phyloP scores from a whole-genome alignment of 768 basidiomycete genomes.

The Dacryopinax primogenitus region DNA sequence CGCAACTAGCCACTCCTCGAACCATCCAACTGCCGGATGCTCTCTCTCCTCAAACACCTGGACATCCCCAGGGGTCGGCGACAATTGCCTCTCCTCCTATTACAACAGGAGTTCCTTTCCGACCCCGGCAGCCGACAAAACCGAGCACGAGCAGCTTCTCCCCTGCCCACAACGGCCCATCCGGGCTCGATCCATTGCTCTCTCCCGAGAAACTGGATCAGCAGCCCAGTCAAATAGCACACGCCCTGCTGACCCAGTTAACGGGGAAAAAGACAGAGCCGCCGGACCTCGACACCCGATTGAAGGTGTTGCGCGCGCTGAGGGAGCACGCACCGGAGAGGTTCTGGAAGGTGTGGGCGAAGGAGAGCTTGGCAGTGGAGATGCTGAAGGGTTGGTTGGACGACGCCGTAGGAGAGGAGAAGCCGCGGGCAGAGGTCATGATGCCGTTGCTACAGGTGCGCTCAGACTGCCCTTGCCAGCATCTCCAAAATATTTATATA shows the following conservation, averaged over 20 bases:
- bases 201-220: slow-evolving; percentile 29
- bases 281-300: slow-evolving; percentile 48
- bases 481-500: neutral
- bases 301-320: slow-evolving; percentile 68
- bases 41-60: neutral
- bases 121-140: no score
- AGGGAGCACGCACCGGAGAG: slow-evolving; percentile 74
- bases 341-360: slow-evolving; percentile 77
- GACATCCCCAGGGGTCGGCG: neutral
- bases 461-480: slow-evolving; percentile 19
- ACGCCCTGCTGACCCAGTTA: slow-evolving; percentile 45
- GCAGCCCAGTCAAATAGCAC: slow-evolving; percentile 51
- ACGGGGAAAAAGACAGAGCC: slow-evolving; percentile 31
- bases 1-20: neutral
- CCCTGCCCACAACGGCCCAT: slow-evolving; percentile 24
- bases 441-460: slow-evolving; percentile 82
- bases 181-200: slow-evolving; percentile 44
- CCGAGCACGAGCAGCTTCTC: neutral
- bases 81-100: neutral
- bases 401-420: slow-evolving; percentile 41
- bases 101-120: no score
- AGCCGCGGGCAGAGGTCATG: slow-evolving; percentile 51
- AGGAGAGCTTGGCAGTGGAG: slow-evolving; percentile 61
- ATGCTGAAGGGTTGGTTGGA: slow-evolving; percentile 73
- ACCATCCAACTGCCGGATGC: neutral